phyloP scores from a whole-genome alignment of 2,329 filamentous ascomycete species.

The Thelonectria blattea region DNA sequence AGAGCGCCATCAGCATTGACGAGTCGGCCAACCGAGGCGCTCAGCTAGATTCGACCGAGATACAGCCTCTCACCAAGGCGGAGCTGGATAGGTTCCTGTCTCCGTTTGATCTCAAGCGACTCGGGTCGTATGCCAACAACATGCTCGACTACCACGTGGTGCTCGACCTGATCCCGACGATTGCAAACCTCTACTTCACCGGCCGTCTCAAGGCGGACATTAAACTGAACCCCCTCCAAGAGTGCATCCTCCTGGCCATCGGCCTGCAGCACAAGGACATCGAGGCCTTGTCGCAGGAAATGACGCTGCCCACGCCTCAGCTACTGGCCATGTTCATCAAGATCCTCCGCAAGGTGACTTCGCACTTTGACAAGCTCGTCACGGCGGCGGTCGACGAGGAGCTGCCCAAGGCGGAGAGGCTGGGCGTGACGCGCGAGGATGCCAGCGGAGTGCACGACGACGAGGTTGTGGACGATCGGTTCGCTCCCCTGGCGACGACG shows the following conservation, averaged over 20 bases:
- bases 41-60: conserved; percentile 61
- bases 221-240: conserved; percentile 80
- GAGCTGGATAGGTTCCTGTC: conserved; percentile 81
- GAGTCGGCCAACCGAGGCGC: conserved; percentile 81
- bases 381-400: conserved; percentile 74
- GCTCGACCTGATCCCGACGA: conserved; percentile 84
- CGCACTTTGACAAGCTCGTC: conserved; percentile 77
- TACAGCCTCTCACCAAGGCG: conserved; percentile 68
- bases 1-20: conserved; percentile 84
- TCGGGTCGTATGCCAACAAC: conserved; percentile 95
- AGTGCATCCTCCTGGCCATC: conserved; percentile 85
- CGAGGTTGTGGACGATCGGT: conserved; percentile 69
- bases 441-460: conserved; percentile 72
- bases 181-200: conserved; percentile 85
- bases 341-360: conserved; percentile 85
- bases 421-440: conserved; percentile 65
- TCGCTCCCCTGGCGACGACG: conserved; percentile 71
- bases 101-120: conserved; percentile 91
- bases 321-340: conserved; percentile 97
- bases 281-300: conserved; percentile 78
- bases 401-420: conserved; percentile 63
- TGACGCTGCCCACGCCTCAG: conserved; percentile 76
- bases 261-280: conserved; percentile 91
- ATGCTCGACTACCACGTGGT: conserved; percentile 98
- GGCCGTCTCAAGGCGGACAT: conserved; percentile 72